These are phyloP conservation scores for Clonostachys sp. DNA, from an alignment of 2,329 filamentous ascomycete genomes.

Conservation along the genomic window DNA sequence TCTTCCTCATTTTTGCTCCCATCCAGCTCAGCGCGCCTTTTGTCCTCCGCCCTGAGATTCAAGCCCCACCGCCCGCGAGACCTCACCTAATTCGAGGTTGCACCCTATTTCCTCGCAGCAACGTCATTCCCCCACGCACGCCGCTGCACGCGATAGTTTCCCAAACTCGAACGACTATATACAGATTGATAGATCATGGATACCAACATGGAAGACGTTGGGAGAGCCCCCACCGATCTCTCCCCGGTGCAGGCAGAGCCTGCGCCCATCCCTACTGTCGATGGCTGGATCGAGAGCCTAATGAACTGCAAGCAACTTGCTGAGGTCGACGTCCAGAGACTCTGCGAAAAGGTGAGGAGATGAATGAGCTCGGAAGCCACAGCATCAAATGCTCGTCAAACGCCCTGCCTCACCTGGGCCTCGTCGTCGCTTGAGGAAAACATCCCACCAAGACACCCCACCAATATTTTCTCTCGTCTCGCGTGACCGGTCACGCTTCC, in stretches of 20 bases:
- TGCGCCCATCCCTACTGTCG: conserved; percentile 84
- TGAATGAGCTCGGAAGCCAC: neutral
- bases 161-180: too few relatives aligned
- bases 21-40: too few relatives aligned
- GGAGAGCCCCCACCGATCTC: conserved; percentile 76
- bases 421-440: too few relatives aligned
- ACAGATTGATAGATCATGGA: conserved; percentile 57
- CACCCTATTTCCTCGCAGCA: conserved; percentile 4
- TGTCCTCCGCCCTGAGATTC: neutral
- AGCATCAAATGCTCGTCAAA: too few relatives aligned
- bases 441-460: too few relatives aligned
- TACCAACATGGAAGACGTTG: conserved; percentile 98
- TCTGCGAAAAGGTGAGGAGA: conserved; percentile 85
- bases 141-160: neutral
- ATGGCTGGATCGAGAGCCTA: conserved; percentile 97
- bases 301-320: conserved; percentile 98
- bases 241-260: conserved; percentile 72
- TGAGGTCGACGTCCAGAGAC: conserved; percentile 88
- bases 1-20: too few relatives aligned
- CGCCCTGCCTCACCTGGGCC: too few relatives aligned
- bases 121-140: conserved; percentile 13
- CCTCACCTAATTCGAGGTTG: neutral
- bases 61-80: conserved; percentile 1
- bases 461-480: too few relatives aligned
- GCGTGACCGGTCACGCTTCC: too few relatives aligned